These are phyloP conservation scores for Decorospora gaudefroyi DNA, from an alignment of 2,329 filamentous ascomycete genomes.

Conservation along the genomic window DNA sequence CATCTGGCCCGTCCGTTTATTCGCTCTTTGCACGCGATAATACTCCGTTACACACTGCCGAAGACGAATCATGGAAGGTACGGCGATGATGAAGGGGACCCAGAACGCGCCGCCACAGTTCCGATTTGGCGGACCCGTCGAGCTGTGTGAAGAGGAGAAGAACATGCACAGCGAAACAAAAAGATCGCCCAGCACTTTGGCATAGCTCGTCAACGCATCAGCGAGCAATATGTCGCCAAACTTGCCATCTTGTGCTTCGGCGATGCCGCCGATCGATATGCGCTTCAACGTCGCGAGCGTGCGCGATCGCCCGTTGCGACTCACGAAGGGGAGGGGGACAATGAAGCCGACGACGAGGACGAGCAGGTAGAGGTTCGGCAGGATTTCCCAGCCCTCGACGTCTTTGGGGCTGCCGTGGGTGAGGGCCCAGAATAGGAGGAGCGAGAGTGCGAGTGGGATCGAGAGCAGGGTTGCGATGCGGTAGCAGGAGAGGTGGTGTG, in stretches of 20 bases:
- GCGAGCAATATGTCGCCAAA: conserved; percentile 93
- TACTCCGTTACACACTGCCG: conserved; percentile 93
- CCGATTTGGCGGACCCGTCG: conserved; percentile 80
- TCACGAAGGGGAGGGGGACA: conserved; percentile 70
- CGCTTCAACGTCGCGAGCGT: conserved; percentile 77
- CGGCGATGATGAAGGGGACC: conserved; percentile 80
- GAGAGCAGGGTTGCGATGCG: conserved; percentile 80
- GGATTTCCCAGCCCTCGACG: conserved; percentile 78
- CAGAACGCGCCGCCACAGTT: conserved; percentile 77
- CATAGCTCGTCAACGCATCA: conserved; percentile 92
- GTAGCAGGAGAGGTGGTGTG: conserved; percentile 83
- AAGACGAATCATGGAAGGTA: conserved; percentile 84
- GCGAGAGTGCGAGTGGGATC: conserved; percentile 69
- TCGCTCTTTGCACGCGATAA: conserved; percentile 67
- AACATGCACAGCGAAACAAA: conserved; percentile 94
- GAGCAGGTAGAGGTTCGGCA: conserved; percentile 82
- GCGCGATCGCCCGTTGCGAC: conserved; percentile 71
- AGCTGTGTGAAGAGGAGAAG: conserved; percentile 69
- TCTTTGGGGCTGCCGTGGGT: conserved; percentile 71
- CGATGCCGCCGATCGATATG: conserved; percentile 81
- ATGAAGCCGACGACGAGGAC: conserved; percentile 72
- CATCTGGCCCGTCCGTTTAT: conserved; percentile 43
- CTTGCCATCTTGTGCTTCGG: conserved; percentile 83
- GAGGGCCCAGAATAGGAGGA: conserved; percentile 81
- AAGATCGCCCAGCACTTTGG: conserved; percentile 86